Evolutionary conservation across 345 rosid genomes (phyloP).

Genomic region (Lepidium africanum): DNA sequence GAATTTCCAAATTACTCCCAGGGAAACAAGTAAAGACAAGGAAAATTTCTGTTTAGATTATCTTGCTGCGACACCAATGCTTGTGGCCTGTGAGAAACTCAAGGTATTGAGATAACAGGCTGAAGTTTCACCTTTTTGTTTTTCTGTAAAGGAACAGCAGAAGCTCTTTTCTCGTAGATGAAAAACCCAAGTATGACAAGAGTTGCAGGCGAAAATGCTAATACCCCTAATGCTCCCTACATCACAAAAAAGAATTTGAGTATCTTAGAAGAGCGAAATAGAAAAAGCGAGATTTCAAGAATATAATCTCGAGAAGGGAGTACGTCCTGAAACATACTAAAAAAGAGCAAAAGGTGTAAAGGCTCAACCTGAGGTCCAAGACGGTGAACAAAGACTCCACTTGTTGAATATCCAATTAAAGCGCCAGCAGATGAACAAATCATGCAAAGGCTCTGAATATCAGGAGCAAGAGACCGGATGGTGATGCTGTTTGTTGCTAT

Average conservation of each 20-base stretch:
- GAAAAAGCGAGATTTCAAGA: background rate
- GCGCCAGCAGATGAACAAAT: slow-evolving; percentile 79
- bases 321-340: background rate
- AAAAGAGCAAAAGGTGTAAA: background rate
- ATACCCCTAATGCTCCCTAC: slow-evolving; percentile 58
- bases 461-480: slow-evolving; percentile 53
- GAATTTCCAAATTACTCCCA: background rate
- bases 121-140: slow-evolving; percentile 41
- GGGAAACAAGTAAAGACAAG: background rate
- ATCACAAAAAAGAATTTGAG: slow-evolving; percentile 9
- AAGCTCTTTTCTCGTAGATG: slow-evolving; percentile 47
- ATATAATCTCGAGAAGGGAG: background rate
- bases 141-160: slow-evolving; percentile 22
- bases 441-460: slow-evolving; percentile 79
- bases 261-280: background rate
- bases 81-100: background rate
- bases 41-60: background rate
- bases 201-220: slow-evolving; percentile 54
- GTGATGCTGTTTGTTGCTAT: slow-evolving; percentile 67
- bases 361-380: slow-evolving; percentile 63
- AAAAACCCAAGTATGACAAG: slow-evolving; percentile 52
- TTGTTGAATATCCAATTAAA: slow-evolving; percentile 54
- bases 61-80: background rate
- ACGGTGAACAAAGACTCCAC: slow-evolving; percentile 65
- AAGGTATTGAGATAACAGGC: background rate